Percentiles rank a stretch among this genome's conserved stretches.
Evolutionary conservation across 768 basidiomycete species (phyloP).

Genomic region (Lactarius indigo): DNA sequence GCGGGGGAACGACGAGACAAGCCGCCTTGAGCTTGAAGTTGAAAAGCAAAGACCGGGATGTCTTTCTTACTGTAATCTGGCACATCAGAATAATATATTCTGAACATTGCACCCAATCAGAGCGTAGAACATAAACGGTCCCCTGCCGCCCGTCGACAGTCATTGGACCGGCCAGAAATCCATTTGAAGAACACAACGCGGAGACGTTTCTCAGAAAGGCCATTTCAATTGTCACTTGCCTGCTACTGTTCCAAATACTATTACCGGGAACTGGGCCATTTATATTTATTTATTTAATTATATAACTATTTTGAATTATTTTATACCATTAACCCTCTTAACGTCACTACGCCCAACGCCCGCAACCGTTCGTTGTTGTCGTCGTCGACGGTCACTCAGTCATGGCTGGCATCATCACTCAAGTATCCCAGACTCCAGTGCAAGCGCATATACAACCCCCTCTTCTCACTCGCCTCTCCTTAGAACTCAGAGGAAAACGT

Average conservation of each 20-base stretch:
- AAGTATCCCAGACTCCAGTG: conserved; percentile 56
- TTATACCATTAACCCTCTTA: not conserved
- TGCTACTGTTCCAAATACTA: not conserved
- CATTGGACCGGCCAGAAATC: conserved; percentile 23
- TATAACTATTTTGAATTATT: no score
- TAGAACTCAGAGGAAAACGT: conserved; percentile 87
- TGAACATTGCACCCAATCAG: conserved; percentile 18
- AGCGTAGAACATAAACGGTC: conserved; percentile 18
- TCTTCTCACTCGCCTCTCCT: conserved; percentile 80
- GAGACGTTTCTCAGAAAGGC: conserved; percentile 21
- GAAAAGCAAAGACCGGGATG: conserved; percentile 15
- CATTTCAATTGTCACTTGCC: conserved; percentile 17
- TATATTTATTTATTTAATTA: conserved; percentile 11
- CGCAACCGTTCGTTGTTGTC: not conserved
- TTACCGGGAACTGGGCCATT: not conserved
- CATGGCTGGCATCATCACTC: conserved; percentile 46
- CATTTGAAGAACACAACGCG: conserved; percentile 18
- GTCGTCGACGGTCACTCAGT: conserved; percentile 17
- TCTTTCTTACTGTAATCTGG: conserved; percentile 11
- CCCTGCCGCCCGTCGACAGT: conserved; percentile 21
- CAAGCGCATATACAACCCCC: conserved; percentile 79
- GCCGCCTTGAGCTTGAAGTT: conserved; percentile 12
- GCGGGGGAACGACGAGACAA: conserved; percentile 19
- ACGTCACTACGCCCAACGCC: not conserved
- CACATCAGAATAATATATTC: conserved; percentile 25